Conservation (phyloP, 805 yeast genomes). For the Candida dajiaensis region DNA sequence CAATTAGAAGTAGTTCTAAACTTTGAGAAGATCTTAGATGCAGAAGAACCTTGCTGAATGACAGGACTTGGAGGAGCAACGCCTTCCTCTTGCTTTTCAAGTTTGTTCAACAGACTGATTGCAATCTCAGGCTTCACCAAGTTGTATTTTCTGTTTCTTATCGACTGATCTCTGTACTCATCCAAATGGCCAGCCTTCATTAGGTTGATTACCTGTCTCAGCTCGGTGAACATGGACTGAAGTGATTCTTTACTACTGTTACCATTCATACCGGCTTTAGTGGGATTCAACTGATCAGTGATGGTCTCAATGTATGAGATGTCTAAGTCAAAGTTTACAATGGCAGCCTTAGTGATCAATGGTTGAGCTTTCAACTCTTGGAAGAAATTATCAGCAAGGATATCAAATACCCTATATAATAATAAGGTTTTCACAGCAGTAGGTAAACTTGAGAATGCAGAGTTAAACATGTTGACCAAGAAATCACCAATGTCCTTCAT, state of each 20-base stretch:
- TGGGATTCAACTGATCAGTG: constrained; percentile 30
- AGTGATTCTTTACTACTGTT: constrained; percentile 39
- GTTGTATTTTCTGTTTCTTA: constrained; percentile 62
- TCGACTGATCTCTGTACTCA: constrained; percentile 51
- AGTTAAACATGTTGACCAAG: constrained; percentile 76
- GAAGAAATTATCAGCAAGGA: constrained; percentile 66
- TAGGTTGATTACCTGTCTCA: constrained; percentile 74
- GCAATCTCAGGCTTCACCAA: constrained; percentile 75
- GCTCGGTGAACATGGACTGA: constrained; percentile 68
- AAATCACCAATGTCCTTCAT: constrained; percentile 82
- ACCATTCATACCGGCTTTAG: constrained; percentile 8
- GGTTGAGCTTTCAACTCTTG: constrained; percentile 50
- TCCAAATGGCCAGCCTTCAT: constrained; percentile 59
- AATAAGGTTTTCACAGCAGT: constrained; percentile 69
- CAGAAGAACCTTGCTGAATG: constrained; percentile 4
- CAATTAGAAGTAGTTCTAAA: constrained; percentile 3
- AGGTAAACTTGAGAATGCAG: constrained; percentile 81
- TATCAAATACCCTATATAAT: constrained; percentile 83
- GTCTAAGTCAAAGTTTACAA: constrained; percentile 77
- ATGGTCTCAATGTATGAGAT: constrained; percentile 64
- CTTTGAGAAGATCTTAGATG: constrained; percentile 6
- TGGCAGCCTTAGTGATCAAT: constrained; percentile 47
- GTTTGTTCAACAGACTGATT: constrained; percentile 48
- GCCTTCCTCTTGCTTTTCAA: constrained; percentile 16
- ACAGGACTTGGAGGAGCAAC: constrained; percentile 1